phyloP scores from a whole-genome alignment of 2,329 filamentous ascomycete species.

The Aspergillus glaucus region DNA sequence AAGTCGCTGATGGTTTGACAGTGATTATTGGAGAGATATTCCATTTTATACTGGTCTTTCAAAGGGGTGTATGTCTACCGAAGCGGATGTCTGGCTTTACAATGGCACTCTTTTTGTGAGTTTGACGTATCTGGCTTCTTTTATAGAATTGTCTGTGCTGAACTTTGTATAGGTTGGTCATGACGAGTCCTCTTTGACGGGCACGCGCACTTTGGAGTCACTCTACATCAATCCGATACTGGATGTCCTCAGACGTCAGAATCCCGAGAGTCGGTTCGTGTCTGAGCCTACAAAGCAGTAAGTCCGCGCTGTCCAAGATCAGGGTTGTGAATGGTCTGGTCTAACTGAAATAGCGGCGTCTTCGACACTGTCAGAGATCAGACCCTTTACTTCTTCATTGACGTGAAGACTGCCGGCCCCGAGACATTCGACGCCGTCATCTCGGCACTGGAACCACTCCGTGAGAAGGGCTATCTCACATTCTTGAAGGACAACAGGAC shows the following conservation, averaged over 20 bases:
- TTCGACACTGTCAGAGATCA: conserved; percentile 52
- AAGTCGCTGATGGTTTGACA: conserved; percentile 22
- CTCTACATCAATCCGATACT: conserved; percentile 57
- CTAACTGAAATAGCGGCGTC: conserved; percentile 42
- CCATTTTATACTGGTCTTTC: conserved; percentile 48
- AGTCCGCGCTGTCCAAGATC: conserved; percentile 7
- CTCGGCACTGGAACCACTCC: conserved; percentile 51
- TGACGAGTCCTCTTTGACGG: conserved; percentile 46
- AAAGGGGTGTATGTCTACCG: conserved; percentile 51
- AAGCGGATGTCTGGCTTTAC: conserved; percentile 57
- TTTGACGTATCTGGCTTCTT: conserved; percentile 3
- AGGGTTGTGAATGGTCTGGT: conserved; percentile 1
- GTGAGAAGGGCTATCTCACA: conserved; percentile 48
- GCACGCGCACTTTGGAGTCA: conserved; percentile 48
- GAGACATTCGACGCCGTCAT: conserved; percentile 53
- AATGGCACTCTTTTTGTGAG: conserved; percentile 50
- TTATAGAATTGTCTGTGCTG: conserved; percentile 1
- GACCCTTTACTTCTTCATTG: conserved; percentile 60
- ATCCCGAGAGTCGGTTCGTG: conserved; percentile 48
- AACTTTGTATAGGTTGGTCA: conserved; percentile 47
- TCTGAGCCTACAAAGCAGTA: conserved; percentile 45
- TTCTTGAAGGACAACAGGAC: conserved; percentile 42
- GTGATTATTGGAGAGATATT: conserved; percentile 51
- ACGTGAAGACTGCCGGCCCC: conserved; percentile 54
- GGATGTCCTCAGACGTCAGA: conserved; percentile 50